Percentiles rank a stretch among this genome's conserved stretches.
Evolutionary conservation across 371 early-diverging fungal species (phyloP).

Genomic region (Conidiobolus incongruus): DNA sequence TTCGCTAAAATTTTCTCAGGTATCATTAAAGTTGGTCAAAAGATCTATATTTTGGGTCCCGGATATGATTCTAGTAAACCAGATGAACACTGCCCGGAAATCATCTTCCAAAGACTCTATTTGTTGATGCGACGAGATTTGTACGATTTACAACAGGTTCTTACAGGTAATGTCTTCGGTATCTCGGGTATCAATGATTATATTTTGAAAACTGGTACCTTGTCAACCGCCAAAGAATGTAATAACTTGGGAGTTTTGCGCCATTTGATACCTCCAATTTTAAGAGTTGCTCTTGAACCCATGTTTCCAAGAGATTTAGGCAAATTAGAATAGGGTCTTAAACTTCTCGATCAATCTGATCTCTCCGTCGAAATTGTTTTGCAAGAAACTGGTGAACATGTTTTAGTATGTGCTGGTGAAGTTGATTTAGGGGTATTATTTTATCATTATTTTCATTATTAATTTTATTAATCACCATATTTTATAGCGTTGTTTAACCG

Average conservation of each 20-base stretch:
- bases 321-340: slow-evolving; percentile 65
- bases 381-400: slow-evolving; percentile 91
- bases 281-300: slow-evolving; percentile 91
- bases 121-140: slow-evolving; percentile 93
- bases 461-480: neutral
- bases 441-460: neutral
- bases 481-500: slow-evolving; percentile 65
- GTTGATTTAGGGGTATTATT: slow-evolving; percentile 61
- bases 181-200: slow-evolving; percentile 76
- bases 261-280: slow-evolving; percentile 51
- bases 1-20: slow-evolving; percentile 89
- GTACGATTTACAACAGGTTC: slow-evolving; percentile 51
- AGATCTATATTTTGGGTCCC: slow-evolving; percentile 72
- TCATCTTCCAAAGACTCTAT: slow-evolving; percentile 54
- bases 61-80: slow-evolving; percentile 63
- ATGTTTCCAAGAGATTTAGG: slow-evolving; percentile 37
- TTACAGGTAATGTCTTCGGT: slow-evolving; percentile 91
- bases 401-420: slow-evolving; percentile 89
- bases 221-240: slow-evolving; percentile 28
- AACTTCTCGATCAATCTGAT: slow-evolving; percentile 78
- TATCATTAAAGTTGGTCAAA: slow-evolving; percentile 64
- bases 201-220: slow-evolving; percentile 76
- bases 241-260: slow-evolving; percentile 7
- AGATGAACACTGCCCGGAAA: slow-evolving; percentile 30
- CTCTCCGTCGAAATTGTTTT: slow-evolving; percentile 75